Conservation (phyloP, 306 rosid species). For the Fragaria nilgerrensis region DNA sequence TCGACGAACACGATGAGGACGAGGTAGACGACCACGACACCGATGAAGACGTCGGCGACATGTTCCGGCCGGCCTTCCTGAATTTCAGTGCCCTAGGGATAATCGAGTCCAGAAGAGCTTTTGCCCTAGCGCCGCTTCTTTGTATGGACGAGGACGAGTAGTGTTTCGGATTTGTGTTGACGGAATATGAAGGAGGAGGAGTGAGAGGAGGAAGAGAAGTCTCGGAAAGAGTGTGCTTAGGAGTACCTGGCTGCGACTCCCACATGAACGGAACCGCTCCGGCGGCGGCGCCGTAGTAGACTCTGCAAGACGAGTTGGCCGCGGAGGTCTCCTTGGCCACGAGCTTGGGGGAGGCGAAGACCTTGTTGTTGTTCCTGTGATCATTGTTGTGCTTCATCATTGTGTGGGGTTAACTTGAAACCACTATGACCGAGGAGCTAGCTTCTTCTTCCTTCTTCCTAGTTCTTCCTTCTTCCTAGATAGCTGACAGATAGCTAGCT, state of each 20-base stretch:
- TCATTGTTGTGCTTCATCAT: neutral
- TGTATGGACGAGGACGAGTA: neutral
- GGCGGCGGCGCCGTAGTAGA: conserved; percentile 51
- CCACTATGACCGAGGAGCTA: neutral
- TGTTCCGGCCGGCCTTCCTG: neutral
- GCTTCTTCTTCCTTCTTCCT: neutral
- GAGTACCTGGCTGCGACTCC: conserved; percentile 67
- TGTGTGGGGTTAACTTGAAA: neutral
- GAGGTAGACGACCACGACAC: conserved; percentile 11
- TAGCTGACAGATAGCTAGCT: neutral
- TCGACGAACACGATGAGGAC: conserved; percentile 10
- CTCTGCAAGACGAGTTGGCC: conserved; percentile 43
- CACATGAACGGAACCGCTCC: conserved; percentile 52
- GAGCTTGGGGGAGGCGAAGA: conserved; percentile 19
- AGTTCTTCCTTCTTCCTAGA: neutral
- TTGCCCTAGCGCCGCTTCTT: conserved; percentile 16
- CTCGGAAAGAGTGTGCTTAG: conserved; percentile 40
- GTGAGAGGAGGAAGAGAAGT: conserved; percentile 46
- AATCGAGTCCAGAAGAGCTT: conserved; percentile 3
- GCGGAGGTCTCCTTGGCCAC: conserved; percentile 39
- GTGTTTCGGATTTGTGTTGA: neutral
- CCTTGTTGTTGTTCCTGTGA: conserved; percentile 23
- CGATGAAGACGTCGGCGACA: conserved; percentile 17
- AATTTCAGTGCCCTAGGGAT: neutral
- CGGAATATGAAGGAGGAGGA: conserved; percentile 49